Conservation (phyloP, 164 flowering plant genomes). For the Stephania yunnanensis region DNA sequence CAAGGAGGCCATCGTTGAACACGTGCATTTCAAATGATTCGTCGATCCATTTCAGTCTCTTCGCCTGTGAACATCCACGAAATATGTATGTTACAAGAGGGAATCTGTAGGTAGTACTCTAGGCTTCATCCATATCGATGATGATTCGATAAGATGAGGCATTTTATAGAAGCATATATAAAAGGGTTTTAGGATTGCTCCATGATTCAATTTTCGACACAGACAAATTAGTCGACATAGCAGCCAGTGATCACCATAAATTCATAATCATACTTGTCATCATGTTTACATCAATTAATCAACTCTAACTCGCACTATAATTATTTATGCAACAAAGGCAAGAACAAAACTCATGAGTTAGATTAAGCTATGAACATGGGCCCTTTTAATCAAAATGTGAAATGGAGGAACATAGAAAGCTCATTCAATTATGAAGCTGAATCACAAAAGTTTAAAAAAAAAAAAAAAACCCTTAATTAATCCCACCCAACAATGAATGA, state of each 20-base stretch:
- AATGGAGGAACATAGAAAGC: no score
- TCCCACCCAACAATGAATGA: no score
- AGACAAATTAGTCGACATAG: neutral
- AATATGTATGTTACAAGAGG: neutral
- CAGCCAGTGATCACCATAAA: no score
- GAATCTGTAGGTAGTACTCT: neutral
- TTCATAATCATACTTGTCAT: neutral
- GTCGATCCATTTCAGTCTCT: slow-evolving; percentile 83
- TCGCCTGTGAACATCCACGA: slow-evolving; percentile 42
- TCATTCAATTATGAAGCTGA: neutral
- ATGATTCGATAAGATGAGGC: neutral
- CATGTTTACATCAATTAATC: neutral
- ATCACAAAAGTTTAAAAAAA: neutral
- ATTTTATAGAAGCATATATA: neutral
- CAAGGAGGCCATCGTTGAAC: slow-evolving; percentile 37
- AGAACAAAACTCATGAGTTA: no score
- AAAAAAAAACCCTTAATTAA: no score
- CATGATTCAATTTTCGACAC: neutral
- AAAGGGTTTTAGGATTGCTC: neutral
- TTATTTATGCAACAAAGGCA: no score
- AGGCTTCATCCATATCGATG: neutral
- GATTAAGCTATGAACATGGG: no score
- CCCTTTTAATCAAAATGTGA: no score
- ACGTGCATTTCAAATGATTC: slow-evolving; percentile 78
- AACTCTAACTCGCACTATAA: no score